Evolutionary conservation across 164 flowering plant species (phyloP).

Genomic region (Macadamia integrifolia): DNA sequence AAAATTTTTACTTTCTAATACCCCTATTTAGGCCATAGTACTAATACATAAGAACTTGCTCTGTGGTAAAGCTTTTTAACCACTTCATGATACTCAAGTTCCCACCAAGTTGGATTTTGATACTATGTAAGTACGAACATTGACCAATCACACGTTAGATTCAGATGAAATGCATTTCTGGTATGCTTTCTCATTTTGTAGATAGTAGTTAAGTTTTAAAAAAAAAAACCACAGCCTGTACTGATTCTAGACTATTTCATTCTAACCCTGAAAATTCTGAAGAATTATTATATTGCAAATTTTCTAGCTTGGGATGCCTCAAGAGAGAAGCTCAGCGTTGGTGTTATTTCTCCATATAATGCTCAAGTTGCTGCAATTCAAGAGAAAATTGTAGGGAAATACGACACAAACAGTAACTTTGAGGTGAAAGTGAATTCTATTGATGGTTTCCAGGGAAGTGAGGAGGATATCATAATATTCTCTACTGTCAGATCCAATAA

Average conservation of each 20-base stretch:
- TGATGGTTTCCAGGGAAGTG: conserved; percentile 68
- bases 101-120: too few species aligned
- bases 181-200: too few species aligned
- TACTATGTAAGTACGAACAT: too few species aligned
- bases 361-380: conserved; percentile 50
- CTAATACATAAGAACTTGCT: too few species aligned
- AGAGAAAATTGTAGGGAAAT: conserved; percentile 26
- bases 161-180: too few species aligned
- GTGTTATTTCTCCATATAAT: conserved; percentile 60
- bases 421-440: conserved; percentile 37
- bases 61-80: too few species aligned
- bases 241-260: background rate
- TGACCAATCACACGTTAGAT: too few species aligned
- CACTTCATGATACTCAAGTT: too few species aligned
- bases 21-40: too few species aligned
- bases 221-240: too few species aligned
- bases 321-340: conserved; percentile 41
- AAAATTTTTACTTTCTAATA: too few species aligned
- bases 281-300: background rate
- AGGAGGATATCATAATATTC: conserved; percentile 51
- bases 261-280: background rate
- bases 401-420: conserved; percentile 27
- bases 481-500: conserved; percentile 53
- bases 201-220: too few species aligned
- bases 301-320: conserved; percentile 39